Evolutionary conservation across 345 rosid species (phyloP).

Genomic region (Luvunga scandens): DNA sequence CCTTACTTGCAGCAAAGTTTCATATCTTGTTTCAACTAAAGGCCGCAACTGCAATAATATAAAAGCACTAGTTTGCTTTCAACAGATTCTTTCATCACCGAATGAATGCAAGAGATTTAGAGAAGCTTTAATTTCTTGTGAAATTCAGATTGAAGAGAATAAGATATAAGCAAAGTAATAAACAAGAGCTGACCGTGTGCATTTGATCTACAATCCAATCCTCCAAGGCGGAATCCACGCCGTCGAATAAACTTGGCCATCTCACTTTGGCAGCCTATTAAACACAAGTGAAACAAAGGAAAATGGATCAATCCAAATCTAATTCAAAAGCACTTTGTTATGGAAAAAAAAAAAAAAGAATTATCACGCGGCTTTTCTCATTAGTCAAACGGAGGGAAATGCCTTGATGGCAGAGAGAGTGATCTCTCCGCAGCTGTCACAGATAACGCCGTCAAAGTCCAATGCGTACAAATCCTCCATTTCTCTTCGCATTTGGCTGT

Average conservation of each 20-base stretch:
- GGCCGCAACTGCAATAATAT: conserved; percentile 63
- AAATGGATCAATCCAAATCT: neutral
- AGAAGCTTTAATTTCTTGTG: no score
- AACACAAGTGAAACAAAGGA: neutral
- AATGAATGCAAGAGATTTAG: no score
- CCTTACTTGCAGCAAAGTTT: conserved; percentile 75
- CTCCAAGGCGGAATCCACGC: conserved; percentile 59
- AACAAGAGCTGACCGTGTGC: conserved; percentile 46
- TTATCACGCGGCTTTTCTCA: no score
- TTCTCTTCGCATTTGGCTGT: no score
- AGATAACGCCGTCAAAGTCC: conserved; percentile 95
- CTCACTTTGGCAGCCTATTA: conserved; percentile 77
- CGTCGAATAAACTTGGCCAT: conserved; percentile 73
- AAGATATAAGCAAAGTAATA: neutral
- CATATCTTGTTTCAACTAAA: conserved; percentile 95
- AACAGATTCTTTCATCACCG: neutral
- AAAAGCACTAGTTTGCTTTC: neutral
- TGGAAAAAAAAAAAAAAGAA: neutral
- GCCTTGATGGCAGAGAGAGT: conserved; percentile 92
- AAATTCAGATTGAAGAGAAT: no score
- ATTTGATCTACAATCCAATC: conserved; percentile 90
- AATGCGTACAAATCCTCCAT: conserved; percentile 79
- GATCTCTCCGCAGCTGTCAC: conserved; percentile 94
- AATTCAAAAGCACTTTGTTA: neutral
- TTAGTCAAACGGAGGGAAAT: no score